phyloP scores from a whole-genome alignment of 2,329 filamentous ascomycete species.

The Clonostachys rosea region DNA sequence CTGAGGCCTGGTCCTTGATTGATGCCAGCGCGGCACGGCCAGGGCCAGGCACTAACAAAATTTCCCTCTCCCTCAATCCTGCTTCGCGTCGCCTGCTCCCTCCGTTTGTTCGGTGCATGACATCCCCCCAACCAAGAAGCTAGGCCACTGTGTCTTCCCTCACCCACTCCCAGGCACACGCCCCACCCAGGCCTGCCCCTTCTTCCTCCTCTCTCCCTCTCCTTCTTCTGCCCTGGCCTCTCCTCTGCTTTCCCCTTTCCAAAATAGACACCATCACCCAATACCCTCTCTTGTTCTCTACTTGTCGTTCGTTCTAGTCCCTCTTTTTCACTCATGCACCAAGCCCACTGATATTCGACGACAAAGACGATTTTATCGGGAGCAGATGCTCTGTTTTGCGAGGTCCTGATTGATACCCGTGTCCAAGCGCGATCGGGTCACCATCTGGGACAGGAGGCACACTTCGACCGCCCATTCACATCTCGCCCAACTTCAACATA shows the following conservation, averaged over 20 bases:
- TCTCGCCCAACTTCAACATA: too few relatives aligned
- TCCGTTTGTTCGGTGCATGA: neutral
- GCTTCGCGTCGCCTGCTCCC: neutral
- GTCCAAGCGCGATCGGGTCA: too few relatives aligned
- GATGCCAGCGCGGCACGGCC: neutral
- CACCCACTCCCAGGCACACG: slow-evolving; percentile 5
- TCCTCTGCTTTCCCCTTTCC: slow-evolving; percentile 25
- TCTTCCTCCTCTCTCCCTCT: neutral
- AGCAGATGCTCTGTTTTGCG: too few relatives aligned
- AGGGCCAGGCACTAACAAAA: too few relatives aligned
- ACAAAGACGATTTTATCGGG: too few relatives aligned
- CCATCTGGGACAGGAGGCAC: too few relatives aligned
- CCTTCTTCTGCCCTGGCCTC: slow-evolving; percentile 15
- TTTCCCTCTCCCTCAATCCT: neutral
- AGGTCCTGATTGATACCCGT: too few relatives aligned
- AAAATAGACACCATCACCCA: slow-evolving; percentile 23
- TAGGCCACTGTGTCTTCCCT: neutral
- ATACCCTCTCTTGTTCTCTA: slow-evolving; percentile 21
- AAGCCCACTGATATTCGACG: too few relatives aligned
- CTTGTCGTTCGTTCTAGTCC: slow-evolving; percentile 31
- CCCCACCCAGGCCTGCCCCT: neutral
- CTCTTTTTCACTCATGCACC: slow-evolving; percentile 20
- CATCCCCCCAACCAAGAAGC: too few relatives aligned
- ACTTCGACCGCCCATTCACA: too few relatives aligned
- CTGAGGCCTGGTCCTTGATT: neutral